phyloP scores from a whole-genome alignment of 2,329 filamentous ascomycete genomes.

The Phoma sp. region DNA sequence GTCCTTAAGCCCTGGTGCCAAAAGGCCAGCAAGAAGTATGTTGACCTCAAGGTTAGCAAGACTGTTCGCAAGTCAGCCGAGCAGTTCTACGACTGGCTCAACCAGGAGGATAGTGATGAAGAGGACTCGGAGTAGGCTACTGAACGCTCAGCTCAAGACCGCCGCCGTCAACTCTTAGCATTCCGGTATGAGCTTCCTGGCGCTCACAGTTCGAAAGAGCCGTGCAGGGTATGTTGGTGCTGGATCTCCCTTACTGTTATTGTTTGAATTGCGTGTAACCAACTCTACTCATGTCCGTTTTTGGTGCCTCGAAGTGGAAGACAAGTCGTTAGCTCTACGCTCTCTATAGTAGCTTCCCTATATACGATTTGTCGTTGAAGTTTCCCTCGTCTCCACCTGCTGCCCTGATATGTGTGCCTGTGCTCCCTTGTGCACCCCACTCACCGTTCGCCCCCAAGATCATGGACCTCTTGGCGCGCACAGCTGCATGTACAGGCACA shows the following conservation, averaged over 20 bases:
- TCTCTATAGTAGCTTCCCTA: constrained; percentile 26
- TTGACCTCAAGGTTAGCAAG: constrained; percentile 85
- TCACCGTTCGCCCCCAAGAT: constrained; percentile 13
- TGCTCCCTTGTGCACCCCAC: constrained; percentile 15
- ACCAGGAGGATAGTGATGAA: constrained; percentile 70
- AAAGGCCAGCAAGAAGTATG: constrained; percentile 98
- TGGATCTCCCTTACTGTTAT: constrained; percentile 16
- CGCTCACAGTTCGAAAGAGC: neutral
- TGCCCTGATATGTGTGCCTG: constrained; percentile 6
- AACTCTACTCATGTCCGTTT: constrained; percentile 27
- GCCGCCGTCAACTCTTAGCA: neutral
- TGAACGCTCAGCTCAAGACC: neutral
- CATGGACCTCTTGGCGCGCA: constrained; percentile 18
- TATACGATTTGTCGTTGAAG: constrained; percentile 21
- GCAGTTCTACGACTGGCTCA: constrained; percentile 93
- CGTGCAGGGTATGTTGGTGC: neutral
- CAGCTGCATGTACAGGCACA: constrained; percentile 9
- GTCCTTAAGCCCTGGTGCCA: constrained; percentile 87
- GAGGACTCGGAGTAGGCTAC: constrained; percentile 37
- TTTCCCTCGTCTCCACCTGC: neutral
- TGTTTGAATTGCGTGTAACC: constrained; percentile 26
- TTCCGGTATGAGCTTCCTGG: neutral
- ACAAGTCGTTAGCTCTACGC: constrained; percentile 5
- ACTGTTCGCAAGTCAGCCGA: constrained; percentile 95
- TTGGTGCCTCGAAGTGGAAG: neutral